Conservation (phyloP, 768 basidiomycete genomes). For the Rhodocollybia butyracea region DNA sequence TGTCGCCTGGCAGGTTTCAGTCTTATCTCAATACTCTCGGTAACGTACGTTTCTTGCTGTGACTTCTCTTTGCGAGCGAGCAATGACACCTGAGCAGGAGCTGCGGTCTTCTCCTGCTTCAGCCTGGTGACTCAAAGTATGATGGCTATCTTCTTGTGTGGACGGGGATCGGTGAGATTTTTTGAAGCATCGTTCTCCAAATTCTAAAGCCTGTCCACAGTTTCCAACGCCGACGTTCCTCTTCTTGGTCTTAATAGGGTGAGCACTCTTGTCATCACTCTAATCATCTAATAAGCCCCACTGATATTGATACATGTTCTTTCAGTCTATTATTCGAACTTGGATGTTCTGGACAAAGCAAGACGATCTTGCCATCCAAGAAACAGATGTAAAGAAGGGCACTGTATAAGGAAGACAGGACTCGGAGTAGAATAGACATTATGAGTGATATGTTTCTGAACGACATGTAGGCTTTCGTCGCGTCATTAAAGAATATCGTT, state of each 20-base stretch:
- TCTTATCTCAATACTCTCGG: not conserved
- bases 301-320: not conserved
- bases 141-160: not conserved
- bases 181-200: not conserved
- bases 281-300: not conserved
- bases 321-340: not conserved
- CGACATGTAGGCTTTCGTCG: not conserved
- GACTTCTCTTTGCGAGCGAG: not conserved
- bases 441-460: not conserved
- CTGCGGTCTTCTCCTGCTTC: not conserved
- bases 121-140: not conserved
- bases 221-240: not conserved
- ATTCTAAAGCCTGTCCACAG: not conserved
- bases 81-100: not conserved
- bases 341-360: slow-evolving; percentile 1
- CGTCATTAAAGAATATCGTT: not conserved
- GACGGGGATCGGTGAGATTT: not conserved
- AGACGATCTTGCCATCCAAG: not conserved
- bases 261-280: not conserved
- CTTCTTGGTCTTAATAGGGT: not conserved
- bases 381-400: not conserved
- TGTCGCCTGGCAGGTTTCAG: not conserved
- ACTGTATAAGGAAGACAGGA: not conserved
- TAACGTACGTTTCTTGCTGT: not conserved
- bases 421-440: not conserved